Evolutionary conservation across 176 grass and related monocot genomes (phyloP), one percentile per base, ranked within the genome.

Genomic region (Oryza meyeriana): DNA sequence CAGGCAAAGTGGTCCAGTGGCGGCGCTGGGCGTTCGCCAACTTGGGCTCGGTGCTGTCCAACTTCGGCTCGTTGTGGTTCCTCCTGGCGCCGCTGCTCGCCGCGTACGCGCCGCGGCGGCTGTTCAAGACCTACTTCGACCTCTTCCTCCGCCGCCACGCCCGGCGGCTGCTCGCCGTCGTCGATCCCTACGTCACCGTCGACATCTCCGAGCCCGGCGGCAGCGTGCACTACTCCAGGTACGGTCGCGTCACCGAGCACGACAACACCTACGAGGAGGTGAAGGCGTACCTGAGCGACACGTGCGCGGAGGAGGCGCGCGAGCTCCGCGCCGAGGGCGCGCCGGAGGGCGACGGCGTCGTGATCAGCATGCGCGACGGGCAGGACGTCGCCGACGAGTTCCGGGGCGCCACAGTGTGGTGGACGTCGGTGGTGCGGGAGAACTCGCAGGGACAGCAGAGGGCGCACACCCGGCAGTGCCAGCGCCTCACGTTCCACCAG

Each of bases 321-420:
- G n/a, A 13, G 72, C 59, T 64, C 20, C 14, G n/a, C 13, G 68
- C 34, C 24, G 68, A 82, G 3, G 25, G 39, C 55, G 34, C 20
- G 24, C 10, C 38, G 4, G 80, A 62, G 52, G 61, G 39, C 39
- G n/a, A 28, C 61, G 24, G 14, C 24, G 24, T 68, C 10, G 11
- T 79, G 17, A 16, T 86, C 40, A 58, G 52, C 52, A 58, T 58
- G 52, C 52, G 52, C 52, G 52, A 24, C 52, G 52, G 52, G 7
- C 52, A 81, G 42, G 84, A 81, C 58, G 61, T 81, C 22, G 63
- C 74, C 33, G 88, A 89, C 66, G 65, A 73, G 30, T 89, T 82
- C 66, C 3, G 12, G 1, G 83, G 83, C 62, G 69, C 17, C 70
- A 20, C 12, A 3, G 5, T 84, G 13, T 69, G 72, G 83, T 85